A percentile compares a stretch with the other conserved stretches of the same genome.
phyloP scores from a whole-genome alignment of 805 yeast genomes.

The Zygoascus tannicola region DNA sequence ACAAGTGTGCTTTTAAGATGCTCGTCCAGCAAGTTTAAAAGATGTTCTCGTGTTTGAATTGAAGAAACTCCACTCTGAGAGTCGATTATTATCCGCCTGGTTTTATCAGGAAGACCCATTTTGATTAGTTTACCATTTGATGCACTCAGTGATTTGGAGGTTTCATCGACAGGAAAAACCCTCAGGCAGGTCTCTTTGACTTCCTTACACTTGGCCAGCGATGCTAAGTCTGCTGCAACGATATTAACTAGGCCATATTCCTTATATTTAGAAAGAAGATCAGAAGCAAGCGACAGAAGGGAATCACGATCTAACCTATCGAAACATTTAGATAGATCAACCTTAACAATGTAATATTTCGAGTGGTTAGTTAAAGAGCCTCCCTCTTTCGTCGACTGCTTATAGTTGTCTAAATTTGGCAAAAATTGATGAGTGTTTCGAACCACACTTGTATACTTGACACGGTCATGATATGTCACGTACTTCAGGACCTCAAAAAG shows the following conservation, averaged over 20 bases:
- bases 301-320: conserved; percentile 43
- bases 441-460: not conserved
- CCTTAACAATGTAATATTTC: conserved; percentile 44
- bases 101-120: not conserved
- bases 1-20: conserved; percentile 45
- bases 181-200: not conserved
- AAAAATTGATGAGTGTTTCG: not conserved
- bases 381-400: not conserved
- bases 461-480: not conserved
- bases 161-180: not conserved
- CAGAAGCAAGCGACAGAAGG: conserved; percentile 11
- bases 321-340: conserved; percentile 70
- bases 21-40: conserved; percentile 37
- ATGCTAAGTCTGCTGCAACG: not conserved
- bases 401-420: not conserved
- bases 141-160: not conserved
- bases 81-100: conserved; percentile 4
- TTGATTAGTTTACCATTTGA: not conserved
- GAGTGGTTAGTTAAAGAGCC: too few species aligned
- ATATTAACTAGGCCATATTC: not conserved
- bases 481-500: conserved; percentile 22
- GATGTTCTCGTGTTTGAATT: conserved; percentile 33
- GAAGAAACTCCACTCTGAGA: conserved; percentile 27
- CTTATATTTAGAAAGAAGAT: conserved; percentile 4
- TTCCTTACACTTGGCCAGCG: not conserved